Evolutionary conservation across 2,329 filamentous ascomycete genomes (phyloP).

Genomic region (Pestalotiopsis sp.): DNA sequence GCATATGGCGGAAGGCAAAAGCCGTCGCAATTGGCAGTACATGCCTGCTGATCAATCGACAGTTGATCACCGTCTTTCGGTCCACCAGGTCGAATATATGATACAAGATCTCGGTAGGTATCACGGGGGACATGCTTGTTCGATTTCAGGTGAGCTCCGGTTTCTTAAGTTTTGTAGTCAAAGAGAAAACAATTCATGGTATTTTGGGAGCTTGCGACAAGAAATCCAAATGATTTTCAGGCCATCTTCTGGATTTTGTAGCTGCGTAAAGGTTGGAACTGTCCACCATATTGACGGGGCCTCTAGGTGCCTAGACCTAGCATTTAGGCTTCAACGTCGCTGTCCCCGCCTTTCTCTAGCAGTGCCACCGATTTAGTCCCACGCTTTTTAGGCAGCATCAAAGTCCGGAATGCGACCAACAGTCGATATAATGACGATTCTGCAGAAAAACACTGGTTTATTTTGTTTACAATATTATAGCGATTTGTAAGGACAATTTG

Average conservation of each 20-base stretch:
- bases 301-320: not conserved
- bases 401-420: not conserved
- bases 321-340: not conserved
- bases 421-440: not conserved
- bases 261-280: not conserved
- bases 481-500: no score
- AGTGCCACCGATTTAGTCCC: not conserved
- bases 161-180: not conserved
- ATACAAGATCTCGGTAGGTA: conserved; percentile 6
- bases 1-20: conserved; percentile 14
- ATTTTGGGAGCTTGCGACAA: not conserved
- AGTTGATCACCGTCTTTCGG: not conserved
- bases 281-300: not conserved
- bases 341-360: not conserved
- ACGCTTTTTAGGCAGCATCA: not conserved
- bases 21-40: conserved; percentile 11
- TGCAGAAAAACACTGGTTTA: no score
- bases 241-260: not conserved
- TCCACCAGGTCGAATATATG: not conserved
- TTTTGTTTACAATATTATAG: no score
- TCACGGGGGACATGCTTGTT: not conserved
- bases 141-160: not conserved
- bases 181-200: not conserved
- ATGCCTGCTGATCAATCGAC: conserved; percentile 12
- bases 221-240: no score